A percentile compares a stretch with the other conserved stretches of the same genome.
Evolutionary conservation across 495 filamentous ascomycete genomes (phyloP).

Genomic region (Ramalina intermedia): DNA sequence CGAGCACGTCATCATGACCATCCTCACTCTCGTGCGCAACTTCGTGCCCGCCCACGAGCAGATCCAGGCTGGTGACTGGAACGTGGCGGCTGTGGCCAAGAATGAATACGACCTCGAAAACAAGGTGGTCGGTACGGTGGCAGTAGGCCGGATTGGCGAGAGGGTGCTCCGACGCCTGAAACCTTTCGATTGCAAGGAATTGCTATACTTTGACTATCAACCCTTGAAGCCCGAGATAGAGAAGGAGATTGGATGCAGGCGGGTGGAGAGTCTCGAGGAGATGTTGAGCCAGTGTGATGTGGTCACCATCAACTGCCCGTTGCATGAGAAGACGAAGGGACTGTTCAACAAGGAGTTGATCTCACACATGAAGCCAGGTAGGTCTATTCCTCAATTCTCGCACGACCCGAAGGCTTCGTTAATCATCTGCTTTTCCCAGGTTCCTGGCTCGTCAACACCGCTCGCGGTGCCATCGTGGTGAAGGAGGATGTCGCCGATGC

Average conservation of each 20-base stretch:
- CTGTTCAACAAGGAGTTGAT: constrained; percentile 99
- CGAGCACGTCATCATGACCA: constrained; percentile 97
- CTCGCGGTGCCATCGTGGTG: constrained; percentile 95
- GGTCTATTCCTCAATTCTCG: constrained; percentile 11
- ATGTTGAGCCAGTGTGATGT: constrained; percentile 93
- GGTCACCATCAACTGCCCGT: constrained; percentile 98
- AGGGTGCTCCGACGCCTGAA: constrained; percentile 90
- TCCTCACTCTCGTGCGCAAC: constrained; percentile 91
- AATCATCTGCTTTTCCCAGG: constrained; percentile 28
- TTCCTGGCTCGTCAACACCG: constrained; percentile 95
- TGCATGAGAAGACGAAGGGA: constrained; percentile 92
- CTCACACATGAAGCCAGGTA: constrained; percentile 96
- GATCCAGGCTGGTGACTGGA: constrained; percentile 78
- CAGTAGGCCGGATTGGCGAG: constrained; percentile 94
- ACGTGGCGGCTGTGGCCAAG: constrained; percentile 92
- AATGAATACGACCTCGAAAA: constrained; percentile 93
- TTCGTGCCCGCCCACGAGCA: constrained; percentile 95
- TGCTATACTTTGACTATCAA: constrained; percentile 99
- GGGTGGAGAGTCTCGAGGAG: constrained; percentile 80
- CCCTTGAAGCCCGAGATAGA: constrained; percentile 74
- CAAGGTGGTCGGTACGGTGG: constrained; percentile 97
- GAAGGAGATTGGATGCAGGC: constrained; percentile 89
- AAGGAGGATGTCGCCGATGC: constrained; percentile 98
- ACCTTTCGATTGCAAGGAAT: constrained; percentile 98
- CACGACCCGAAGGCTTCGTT: neutral